These are phyloP conservation scores for Calendula officinalis DNA, from an alignment of 129 eudicot species.

Conservation along the genomic window DNA sequence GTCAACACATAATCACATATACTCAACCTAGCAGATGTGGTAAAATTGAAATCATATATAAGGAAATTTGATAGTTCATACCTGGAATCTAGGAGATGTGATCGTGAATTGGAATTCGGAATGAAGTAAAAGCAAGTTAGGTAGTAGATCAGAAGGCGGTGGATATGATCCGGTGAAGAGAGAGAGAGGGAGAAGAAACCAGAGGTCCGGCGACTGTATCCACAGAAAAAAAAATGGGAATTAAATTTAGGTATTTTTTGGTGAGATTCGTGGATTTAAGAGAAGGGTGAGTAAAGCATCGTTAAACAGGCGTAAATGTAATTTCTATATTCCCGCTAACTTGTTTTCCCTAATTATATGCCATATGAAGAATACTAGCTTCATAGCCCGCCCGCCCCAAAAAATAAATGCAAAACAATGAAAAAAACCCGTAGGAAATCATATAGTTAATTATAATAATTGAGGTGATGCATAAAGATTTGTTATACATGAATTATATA, in stretches of 20 bases:
- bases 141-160: conserved; percentile 25
- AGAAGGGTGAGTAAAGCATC: too few relatives aligned
- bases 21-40: neutral
- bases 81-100: conserved; percentile 20
- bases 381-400: too few relatives aligned
- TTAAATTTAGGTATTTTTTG: conserved; percentile 26
- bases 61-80: conserved; percentile 1
- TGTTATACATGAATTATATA: too few relatives aligned
- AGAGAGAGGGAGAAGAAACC: conserved; percentile 13
- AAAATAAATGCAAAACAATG: too few relatives aligned
- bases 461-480: too few relatives aligned
- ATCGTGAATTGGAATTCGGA: neutral
- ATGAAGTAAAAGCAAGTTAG: neutral
- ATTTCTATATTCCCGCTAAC: conserved; percentile 30
- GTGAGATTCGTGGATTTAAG: conserved; percentile 12
- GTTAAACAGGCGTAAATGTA: conserved; percentile 3
- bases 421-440: too few relatives aligned
- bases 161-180: conserved; percentile 21
- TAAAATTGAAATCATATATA: neutral
- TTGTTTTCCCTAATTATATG: conserved; percentile 15
- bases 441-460: too few relatives aligned
- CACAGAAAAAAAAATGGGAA: conserved; percentile 23
- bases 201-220: conserved; percentile 40
- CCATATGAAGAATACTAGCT: conserved; percentile 3
- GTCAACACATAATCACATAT: neutral